Conservation (phyloP, 495 filamentous ascomycete genomes). For the Hypoxylon lienhwacheense region DNA sequence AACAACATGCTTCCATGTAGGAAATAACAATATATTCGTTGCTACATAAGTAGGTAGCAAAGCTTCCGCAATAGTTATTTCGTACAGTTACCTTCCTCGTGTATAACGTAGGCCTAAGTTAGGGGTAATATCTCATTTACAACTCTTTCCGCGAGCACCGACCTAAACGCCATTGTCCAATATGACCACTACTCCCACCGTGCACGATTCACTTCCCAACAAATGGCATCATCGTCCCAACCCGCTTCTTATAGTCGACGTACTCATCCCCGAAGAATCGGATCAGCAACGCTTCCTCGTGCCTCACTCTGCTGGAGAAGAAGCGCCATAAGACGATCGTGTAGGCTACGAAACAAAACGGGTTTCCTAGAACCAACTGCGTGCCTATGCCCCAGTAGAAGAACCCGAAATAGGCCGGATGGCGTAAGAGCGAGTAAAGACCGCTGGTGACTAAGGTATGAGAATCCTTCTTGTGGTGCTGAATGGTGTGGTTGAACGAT, state of each 20-base stretch:
- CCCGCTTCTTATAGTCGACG: slow-evolving; percentile 64
- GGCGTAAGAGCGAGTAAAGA: slow-evolving; percentile 63
- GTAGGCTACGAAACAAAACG: slow-evolving; percentile 74
- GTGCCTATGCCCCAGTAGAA: slow-evolving; percentile 98
- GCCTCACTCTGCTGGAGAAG: slow-evolving; percentile 70
- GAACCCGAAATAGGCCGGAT: slow-evolving; percentile 95
- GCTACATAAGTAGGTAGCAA: too few species aligned
- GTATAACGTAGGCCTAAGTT: too few species aligned
- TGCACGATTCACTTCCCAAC: slow-evolving; percentile 38
- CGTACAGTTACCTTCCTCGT: background rate
- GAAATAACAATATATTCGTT: too few species aligned
- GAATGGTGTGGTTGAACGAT: slow-evolving; percentile 90
- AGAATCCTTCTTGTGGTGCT: slow-evolving; percentile 61
- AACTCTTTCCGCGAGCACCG: slow-evolving; percentile 5
- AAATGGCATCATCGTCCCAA: slow-evolving; percentile 74
- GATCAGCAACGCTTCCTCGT: slow-evolving; percentile 77
- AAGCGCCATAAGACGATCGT: slow-evolving; percentile 78
- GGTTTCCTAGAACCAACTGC: slow-evolving; percentile 86
- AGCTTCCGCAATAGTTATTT: too few species aligned
- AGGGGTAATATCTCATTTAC: slow-evolving; percentile 18
- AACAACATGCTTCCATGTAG: too few species aligned
- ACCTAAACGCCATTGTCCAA: slow-evolving; percentile 16
- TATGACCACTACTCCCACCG: background rate
- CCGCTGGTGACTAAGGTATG: slow-evolving; percentile 82
- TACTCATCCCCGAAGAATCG: slow-evolving; percentile 87